phyloP scores from a whole-genome alignment of 1,139 yeast genomes.

The Magnusiomyces sp. region DNA sequence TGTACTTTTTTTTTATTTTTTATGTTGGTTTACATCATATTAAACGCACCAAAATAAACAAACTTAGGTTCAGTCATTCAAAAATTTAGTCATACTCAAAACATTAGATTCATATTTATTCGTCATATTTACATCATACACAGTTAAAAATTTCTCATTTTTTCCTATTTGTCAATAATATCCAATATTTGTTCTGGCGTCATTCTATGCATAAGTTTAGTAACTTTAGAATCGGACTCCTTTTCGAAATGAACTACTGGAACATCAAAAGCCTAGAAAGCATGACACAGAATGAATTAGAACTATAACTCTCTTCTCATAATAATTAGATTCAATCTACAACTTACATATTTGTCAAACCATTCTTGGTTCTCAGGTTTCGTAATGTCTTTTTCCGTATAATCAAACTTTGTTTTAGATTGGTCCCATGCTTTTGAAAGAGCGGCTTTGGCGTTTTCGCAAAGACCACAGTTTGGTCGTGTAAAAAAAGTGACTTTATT shows the following conservation, averaged over 20 bases:
- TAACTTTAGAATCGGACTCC: slow-evolving; percentile 32
- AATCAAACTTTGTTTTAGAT: slow-evolving; percentile 27
- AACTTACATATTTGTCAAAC: slow-evolving; percentile 57
- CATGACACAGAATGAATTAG: neutral
- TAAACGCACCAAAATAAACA: neutral
- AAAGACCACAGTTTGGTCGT: slow-evolving; percentile 69
- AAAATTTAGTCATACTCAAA: neutral
- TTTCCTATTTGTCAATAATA: slow-evolving; percentile 14
- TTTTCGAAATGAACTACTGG: slow-evolving; percentile 76
- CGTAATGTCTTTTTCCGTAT: slow-evolving; percentile 57
- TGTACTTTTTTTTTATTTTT: neutral
- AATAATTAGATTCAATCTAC: too few species aligned
- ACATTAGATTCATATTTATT: neutral
- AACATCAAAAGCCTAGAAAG: slow-evolving; percentile 61
- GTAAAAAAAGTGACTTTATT: slow-evolving; percentile 54
- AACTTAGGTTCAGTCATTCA: neutral
- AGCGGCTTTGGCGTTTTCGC: slow-evolving; percentile 60
- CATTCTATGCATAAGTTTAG: slow-evolving; percentile 72
- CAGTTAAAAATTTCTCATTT: too few species aligned
- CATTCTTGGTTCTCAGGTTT: slow-evolving; percentile 57
- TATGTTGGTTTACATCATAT: neutral
- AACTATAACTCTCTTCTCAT: too few species aligned
- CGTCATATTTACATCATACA: too few species aligned
- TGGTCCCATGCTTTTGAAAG: slow-evolving; percentile 36
- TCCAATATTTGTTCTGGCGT: slow-evolving; percentile 44